Evolutionary conservation across 1,139 yeast species (phyloP).

Genomic region (Entelexis sorbosivorans): DNA sequence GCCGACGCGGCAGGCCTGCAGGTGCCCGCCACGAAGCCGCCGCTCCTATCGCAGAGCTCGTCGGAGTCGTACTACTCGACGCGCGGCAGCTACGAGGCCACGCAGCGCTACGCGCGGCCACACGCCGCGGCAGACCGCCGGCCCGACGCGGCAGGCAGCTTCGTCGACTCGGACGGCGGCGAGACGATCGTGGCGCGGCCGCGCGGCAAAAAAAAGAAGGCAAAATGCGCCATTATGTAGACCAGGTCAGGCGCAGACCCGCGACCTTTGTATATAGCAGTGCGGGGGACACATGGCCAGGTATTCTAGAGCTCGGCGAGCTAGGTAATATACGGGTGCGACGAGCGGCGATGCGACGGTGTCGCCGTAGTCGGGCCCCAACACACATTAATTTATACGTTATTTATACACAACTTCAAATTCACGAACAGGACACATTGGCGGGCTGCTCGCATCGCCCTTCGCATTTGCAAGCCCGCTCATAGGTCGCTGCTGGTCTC

Average conservation of each 20-base stretch:
- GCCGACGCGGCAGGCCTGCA: not conserved
- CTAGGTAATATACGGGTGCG: too few species aligned
- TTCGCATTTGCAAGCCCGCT: too few species aligned
- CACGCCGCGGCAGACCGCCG: not conserved
- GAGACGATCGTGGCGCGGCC: conserved; percentile 6
- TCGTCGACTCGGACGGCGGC: conserved; percentile 2
- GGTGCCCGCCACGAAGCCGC: not conserved
- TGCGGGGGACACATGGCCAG: not conserved
- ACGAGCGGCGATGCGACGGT: too few species aligned
- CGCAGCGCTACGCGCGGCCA: not conserved
- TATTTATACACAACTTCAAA: too few species aligned
- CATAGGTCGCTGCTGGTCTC: too few species aligned
- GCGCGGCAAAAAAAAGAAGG: conserved; percentile 8
- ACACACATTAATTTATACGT: too few species aligned
- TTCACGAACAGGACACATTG: too few species aligned
- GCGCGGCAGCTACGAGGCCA: not conserved
- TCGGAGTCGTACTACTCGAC: not conserved
- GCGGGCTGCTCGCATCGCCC: too few species aligned
- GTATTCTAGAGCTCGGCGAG: too few species aligned
- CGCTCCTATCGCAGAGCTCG: conserved; percentile 2
- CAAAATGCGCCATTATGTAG: conserved; percentile 21
- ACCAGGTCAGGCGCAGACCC: not conserved
- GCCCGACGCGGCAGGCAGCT: not conserved
- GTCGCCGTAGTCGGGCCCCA: too few species aligned
- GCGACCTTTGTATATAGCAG: not conserved